A percentile compares a stretch with the other conserved stretches of the same genome.
phyloP scores from a whole-genome alignment of 345 rosid species.

The Passiflora organensis region DNA sequence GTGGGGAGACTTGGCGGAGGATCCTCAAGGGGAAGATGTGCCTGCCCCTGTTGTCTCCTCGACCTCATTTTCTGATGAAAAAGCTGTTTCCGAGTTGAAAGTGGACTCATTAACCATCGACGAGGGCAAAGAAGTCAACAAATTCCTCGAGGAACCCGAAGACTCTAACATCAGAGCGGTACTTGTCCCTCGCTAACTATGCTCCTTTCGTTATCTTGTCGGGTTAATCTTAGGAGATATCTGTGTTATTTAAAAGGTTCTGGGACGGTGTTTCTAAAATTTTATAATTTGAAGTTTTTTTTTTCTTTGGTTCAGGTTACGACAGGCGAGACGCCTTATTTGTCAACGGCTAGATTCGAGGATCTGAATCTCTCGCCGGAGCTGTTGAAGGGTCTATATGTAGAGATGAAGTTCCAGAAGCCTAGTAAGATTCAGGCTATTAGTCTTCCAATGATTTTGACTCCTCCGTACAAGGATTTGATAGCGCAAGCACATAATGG shows the following conservation, averaged over 20 bases:
- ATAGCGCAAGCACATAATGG: conserved; percentile 97
- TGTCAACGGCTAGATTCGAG: conserved; percentile 71
- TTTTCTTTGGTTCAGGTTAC: conserved; percentile 44
- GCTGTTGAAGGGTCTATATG: conserved; percentile 79
- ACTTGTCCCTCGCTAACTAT: conserved; percentile 10
- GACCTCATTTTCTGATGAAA: conserved; percentile 32
- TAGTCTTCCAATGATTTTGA: conserved; percentile 89
- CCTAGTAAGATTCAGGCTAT: conserved; percentile 96
- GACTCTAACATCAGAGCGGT: conserved; percentile 82
- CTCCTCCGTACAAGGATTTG: conserved; percentile 73
- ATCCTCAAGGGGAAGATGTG: conserved; percentile 36
- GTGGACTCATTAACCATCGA: conserved; percentile 45
- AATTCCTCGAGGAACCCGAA: conserved; percentile 74
- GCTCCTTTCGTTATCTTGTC: no score
- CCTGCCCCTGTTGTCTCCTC: conserved; percentile 12
- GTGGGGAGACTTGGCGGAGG: conserved; percentile 56
- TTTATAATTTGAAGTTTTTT: no score
- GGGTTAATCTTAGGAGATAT: no score
- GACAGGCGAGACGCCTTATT: conserved; percentile 71
- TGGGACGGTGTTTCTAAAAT: no score
- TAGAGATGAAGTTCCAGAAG: conserved; percentile 84
- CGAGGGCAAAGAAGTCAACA: conserved; percentile 38
- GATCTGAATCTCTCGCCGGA: conserved; percentile 76
- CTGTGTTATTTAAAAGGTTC: no score
- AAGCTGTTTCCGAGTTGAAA: conserved; percentile 28